Evolutionary conservation across 1,284 basidiomycete species (phyloP), one percentile per base, ranked within the genome.

Genomic region (Cryptococcus deneoformans): DNA sequence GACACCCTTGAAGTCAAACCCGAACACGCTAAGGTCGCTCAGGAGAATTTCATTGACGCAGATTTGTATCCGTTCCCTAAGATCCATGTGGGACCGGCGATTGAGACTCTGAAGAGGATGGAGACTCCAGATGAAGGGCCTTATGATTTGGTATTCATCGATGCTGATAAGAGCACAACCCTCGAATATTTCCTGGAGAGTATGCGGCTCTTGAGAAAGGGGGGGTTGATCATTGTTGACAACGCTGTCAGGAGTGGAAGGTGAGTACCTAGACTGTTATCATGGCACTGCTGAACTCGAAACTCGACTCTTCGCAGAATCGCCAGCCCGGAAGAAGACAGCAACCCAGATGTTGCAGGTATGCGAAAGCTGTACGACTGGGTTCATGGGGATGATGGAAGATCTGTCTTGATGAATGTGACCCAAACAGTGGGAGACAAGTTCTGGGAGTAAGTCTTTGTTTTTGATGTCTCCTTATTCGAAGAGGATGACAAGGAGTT

Each of bases 391-490:
- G 75, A 76, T 61, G 42, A 40, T 10, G 75, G 75, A 12, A 70
- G 67, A 61, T 71, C 69, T 20, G 72, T 76, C 14, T 49, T 75
- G 39, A 61, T 62, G 46, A 66, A 57, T 48, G 67, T 64, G 9
- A 60, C 72, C 4, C 75, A 76, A 62, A 76, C 73, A 1, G 75
- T 76, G 10, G 72, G 71, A n/a, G 61, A 55, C 14, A 73, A 72
- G 62, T 54, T 35, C 34, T 76, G 75, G 75, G 73, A 76, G 72
- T 76, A 66, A 72, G 73, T 69, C 39, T 9, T 42, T 42, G n/a
- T 1, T 11, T n/a, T 5, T 24, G 3, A 29, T 29, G 29, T n/a
- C 29, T 29, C 29, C 29, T 29, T 29, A 29, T 29, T 29, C 5
- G 29, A 29, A 29, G 5, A 29, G 29, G 29, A 29, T 29, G 5